Base-by-base conservation (phyloP, 2,329 filamentous ascomycete species). In the Colletotrichum orbiculare region DNA sequence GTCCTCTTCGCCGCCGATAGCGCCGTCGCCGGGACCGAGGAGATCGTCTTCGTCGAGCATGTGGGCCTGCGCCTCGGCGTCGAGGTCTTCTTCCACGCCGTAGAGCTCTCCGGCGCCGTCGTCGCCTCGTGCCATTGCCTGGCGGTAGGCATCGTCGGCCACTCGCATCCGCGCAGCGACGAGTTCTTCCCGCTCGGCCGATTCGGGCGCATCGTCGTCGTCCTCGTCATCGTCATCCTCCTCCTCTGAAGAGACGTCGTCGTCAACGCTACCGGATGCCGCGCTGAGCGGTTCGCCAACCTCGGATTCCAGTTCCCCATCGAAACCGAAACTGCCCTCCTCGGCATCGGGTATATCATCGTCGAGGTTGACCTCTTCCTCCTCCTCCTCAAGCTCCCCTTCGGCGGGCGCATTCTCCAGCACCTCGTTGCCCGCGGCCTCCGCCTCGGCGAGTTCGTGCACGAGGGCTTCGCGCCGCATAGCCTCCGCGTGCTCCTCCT, bases 401-500 rank as follows among this genome's bases (percentile, higher is more conserved):
- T 56, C 61, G 74, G 86, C 85, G 61, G 77, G 80, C 38, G 78
- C 81, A 1, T 78, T 81, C 50, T 79, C 79, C 69, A 82, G 82
- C 74, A 71, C 83, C 64, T 76, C 75, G 70, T 79, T 77, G 13
- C 74, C 74, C 38, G 68, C 75, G 37, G 68, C 79, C 70, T 88
- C 89, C 0, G 88, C 86, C 71, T 92, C 88, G 25, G 91, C 91
- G 47, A 96, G 83, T 73, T 96, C 93, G 72, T 91, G 85, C 61
- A 90, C 87, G 5, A 90, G 79, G 71, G 88, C 86, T 75, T 94
- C 91, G 37, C 91, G 83, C 25, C 91, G 83, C 75, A 93, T 80
- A 2, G 91, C 87, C 73, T 92, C 89, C 67, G 92, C 87, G 66
- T 94, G 92, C 77, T 99, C 96, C 74, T 95, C 91, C 60, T 92